Base-by-base conservation (phyloP, 2,329 filamentous ascomycete species). In the Fusarium lateritium region DNA sequence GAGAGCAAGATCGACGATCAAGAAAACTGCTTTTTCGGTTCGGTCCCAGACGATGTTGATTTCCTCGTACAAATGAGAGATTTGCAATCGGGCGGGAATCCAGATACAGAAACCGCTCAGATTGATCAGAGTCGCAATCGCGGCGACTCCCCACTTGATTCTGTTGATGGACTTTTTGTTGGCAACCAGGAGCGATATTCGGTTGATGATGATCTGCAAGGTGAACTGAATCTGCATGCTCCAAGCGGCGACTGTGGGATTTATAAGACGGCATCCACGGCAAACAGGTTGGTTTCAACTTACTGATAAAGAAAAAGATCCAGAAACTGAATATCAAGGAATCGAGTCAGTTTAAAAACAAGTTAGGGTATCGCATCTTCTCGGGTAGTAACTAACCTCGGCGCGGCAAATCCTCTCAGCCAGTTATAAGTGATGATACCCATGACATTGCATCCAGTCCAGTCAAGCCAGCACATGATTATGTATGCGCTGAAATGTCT, bases 201-300 rank as follows among this genome's bases (percentile, higher is more conserved):
- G 64, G 33, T 69, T 69, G 44, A 69, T 69, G 44, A 69, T 69
- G 14, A 69, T 69, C 26, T 69, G 66, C 3, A 69, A 19, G 11
- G 63, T 69, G 13, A 68, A 69, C 13, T 69, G 66, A 11, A 69
- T 69, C 40, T 69, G 66, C 64, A 69, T 68, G 9, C 64, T 69
- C 66, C 66, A 69, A 9, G 56, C 51, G 44, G 56, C 52, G 33
- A 69, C 66, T 69, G 10, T 0, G 17, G 15, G 9, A 28, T 19
- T 11, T 52, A 44, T 69, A 3, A 69, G 53, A 15, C 2, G 40
- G 11, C 34, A 7, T n/a, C 2, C 2, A 7, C 9, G 3, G 21
- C 4, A 2, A 11, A n/a, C 8, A n/a, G 5, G n/a, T 14, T n/a
- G 8, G 14, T 15, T 24, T 33, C 3, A 1, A 34, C 63, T 22